Evolutionary conservation across 2,329 filamentous ascomycete species (phyloP).

Genomic region (Hysterium pulicare): DNA sequence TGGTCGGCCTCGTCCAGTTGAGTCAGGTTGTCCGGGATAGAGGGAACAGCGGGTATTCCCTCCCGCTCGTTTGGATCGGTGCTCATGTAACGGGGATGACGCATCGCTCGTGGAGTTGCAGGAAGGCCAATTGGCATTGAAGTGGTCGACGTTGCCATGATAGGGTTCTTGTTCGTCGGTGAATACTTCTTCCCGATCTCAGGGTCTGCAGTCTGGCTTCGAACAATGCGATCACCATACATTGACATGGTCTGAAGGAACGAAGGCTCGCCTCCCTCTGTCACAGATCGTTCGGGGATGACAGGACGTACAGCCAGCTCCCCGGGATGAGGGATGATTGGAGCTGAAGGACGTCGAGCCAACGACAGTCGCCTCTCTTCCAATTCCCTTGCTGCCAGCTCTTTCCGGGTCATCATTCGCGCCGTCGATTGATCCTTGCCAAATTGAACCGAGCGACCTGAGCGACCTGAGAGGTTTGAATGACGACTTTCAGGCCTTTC

Average conservation of each 20-base stretch:
- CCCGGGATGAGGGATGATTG: conserved; percentile 72
- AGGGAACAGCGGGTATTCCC: conserved; percentile 52
- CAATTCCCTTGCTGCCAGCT: conserved; percentile 68
- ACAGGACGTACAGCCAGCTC: conserved; percentile 41
- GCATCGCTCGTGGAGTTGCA: conserved; percentile 88
- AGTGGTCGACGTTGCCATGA: conserved; percentile 44
- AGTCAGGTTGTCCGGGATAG: conserved; percentile 51
- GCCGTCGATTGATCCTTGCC: conserved; percentile 13
- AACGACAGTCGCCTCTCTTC: conserved; percentile 79
- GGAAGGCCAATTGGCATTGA: conserved; percentile 71
- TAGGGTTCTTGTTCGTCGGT: conserved; percentile 28
- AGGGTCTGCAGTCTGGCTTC: conserved; percentile 66
- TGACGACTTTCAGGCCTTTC: conserved; percentile 18
- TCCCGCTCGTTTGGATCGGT: conserved; percentile 51
- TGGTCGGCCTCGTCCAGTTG: conserved; percentile 23
- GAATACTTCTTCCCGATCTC: conserved; percentile 41
- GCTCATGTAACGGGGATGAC: conserved; percentile 67
- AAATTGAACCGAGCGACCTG: conserved; percentile 25
- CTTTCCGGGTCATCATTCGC: conserved; percentile 39
- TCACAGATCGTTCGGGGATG: conserved; percentile 32
- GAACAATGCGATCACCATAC: conserved; percentile 41
- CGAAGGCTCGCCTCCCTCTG: conserved; percentile 44
- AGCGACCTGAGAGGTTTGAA: conserved; percentile 31
- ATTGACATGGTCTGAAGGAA: conserved; percentile 34
- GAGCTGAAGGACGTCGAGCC: conserved; percentile 74